A percentile compares a stretch with the other conserved stretches of the same genome.
phyloP scores from a whole-genome alignment of 257 asterid genomes.

The Scutellaria minor region DNA sequence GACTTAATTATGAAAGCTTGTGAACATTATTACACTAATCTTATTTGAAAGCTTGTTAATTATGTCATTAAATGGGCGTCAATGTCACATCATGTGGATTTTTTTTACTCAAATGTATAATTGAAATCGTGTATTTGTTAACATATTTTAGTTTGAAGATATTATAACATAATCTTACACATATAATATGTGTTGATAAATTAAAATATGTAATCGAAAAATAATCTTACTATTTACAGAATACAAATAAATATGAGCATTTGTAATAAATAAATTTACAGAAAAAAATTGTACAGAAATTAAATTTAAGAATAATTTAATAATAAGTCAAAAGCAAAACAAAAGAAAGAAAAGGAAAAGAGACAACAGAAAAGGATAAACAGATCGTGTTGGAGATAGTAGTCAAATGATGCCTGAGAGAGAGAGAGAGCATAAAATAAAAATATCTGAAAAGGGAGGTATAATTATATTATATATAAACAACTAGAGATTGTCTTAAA shows the following conservation, averaged over 20 bases:
- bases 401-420: not conserved
- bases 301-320: not conserved
- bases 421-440: not conserved
- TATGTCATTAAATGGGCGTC: too few species aligned
- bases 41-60: too few species aligned
- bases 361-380: not conserved
- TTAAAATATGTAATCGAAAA: too few species aligned
- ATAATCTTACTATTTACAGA: not conserved
- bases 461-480: not conserved
- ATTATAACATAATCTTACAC: too few species aligned
- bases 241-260: not conserved
- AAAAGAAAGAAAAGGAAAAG: not conserved
- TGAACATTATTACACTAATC: too few species aligned
- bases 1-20: too few species aligned
- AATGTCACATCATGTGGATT: too few species aligned
- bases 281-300: not conserved
- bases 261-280: not conserved
- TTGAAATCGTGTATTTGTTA: too few species aligned
- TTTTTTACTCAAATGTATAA: too few species aligned
- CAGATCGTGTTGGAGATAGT: not conserved
- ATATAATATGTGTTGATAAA: too few species aligned
- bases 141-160: too few species aligned
- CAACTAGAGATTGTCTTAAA: conserved; percentile 16
- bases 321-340: too few species aligned
- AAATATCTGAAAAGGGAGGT: conserved; percentile 23